Conservation (phyloP, 345 rosid species). For the Clarkia xantiana region DNA sequence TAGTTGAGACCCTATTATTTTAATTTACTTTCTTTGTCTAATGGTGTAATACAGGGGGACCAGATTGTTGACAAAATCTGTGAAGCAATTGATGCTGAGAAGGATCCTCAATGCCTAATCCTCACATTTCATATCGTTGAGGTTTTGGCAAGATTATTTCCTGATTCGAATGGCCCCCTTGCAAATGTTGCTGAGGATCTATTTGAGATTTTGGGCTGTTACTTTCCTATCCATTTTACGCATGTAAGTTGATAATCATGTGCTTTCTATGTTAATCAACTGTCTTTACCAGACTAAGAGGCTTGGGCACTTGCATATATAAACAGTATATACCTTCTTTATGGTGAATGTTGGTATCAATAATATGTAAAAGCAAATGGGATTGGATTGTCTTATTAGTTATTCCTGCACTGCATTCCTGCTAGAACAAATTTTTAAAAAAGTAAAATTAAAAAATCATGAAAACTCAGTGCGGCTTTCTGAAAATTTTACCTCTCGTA, state of each 20-base stretch:
- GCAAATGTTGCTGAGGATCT: constrained; percentile 39
- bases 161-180: constrained; percentile 55
- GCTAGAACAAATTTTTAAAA: no score
- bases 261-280: background rate
- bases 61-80: constrained; percentile 42
- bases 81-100: constrained; percentile 78
- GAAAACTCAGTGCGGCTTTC: no score
- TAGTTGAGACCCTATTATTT: background rate
- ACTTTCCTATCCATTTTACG: constrained; percentile 87
- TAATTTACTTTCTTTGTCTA: background rate
- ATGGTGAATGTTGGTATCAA: no score
- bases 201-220: constrained; percentile 53
- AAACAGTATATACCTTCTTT: no score
- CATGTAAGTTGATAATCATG: constrained; percentile 47
- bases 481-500: no score
- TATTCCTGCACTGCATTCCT: no score
- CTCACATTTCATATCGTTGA: constrained; percentile 66
- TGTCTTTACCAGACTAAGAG: background rate
- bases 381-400: no score
- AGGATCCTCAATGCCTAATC: constrained; percentile 79
- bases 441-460: no score
- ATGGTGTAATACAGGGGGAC: constrained; percentile 30
- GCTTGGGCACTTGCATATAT: background rate
- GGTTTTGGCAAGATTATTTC: constrained; percentile 41
- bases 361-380: no score